Evolutionary conservation across 305 asterid genomes (phyloP).

Genomic region (Lippia alba): DNA sequence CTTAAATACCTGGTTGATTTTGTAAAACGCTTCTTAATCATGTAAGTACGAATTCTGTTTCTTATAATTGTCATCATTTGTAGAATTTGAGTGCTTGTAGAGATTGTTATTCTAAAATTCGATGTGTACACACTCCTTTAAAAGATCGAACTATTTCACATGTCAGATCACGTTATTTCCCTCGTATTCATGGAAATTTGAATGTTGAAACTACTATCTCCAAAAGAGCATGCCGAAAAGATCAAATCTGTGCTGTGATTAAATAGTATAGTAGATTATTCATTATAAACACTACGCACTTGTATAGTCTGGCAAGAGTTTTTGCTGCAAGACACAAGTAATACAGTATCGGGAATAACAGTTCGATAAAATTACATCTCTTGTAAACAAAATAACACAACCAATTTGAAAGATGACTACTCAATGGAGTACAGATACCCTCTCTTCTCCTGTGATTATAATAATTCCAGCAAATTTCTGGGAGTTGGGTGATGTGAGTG

Average conservation of each 20-base stretch:
- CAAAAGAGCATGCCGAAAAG: neutral
- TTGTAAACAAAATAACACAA: constrained; percentile 26
- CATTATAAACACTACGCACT: neutral
- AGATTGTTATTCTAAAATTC: constrained; percentile 14
- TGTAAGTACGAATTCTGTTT: constrained; percentile 34
- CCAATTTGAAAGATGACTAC: constrained; percentile 6
- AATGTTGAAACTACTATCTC: neutral
- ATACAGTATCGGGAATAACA: constrained; percentile 7
- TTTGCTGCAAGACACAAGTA: neutral
- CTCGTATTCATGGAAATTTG: neutral
- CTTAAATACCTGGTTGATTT: constrained; percentile 25
- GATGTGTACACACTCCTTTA: neutral
- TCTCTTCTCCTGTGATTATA: neutral
- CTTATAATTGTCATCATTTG: constrained; percentile 21
- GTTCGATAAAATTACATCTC: constrained; percentile 28
- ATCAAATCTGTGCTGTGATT: constrained; percentile 3
- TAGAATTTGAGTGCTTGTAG: constrained; percentile 18
- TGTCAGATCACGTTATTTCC: neutral
- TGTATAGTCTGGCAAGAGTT: constrained; percentile 5
- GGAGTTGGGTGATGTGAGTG: neutral
- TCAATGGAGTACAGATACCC: constrained; percentile 15
- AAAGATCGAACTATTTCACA: no score
- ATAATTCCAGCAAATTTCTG: neutral
- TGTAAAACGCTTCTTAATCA: constrained; percentile 24
- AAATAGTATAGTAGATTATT: neutral